Percentiles rank a stretch among this genome's conserved stretches.
phyloP scores from a whole-genome alignment of 495 filamentous ascomycete species.

The Talaromyces adpressus region DNA sequence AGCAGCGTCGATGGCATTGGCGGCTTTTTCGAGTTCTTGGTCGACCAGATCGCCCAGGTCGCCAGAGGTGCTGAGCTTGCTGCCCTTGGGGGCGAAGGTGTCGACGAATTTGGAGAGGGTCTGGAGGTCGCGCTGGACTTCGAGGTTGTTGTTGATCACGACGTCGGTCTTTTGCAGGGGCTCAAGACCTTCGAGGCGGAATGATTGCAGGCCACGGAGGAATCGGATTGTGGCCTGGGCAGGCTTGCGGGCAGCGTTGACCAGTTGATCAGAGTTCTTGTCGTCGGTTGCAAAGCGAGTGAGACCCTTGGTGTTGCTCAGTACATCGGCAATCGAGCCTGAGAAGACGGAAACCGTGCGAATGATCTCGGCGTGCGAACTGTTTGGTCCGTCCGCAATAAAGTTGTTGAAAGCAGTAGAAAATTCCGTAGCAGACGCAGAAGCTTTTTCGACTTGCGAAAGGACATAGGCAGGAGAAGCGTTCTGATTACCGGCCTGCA shows the following conservation, averaged over 20 bases:
- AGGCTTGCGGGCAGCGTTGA: constrained; percentile 73
- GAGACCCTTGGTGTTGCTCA: constrained; percentile 93
- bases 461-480: constrained; percentile 93
- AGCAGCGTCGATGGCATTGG: constrained; percentile 89
- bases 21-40: constrained; percentile 84
- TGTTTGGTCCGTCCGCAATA: constrained; percentile 93
- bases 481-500: constrained; percentile 98
- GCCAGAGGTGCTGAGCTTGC: constrained; percentile 70
- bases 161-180: constrained; percentile 85
- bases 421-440: constrained; percentile 90
- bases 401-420: constrained; percentile 96
- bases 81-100: constrained; percentile 76
- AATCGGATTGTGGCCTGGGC: constrained; percentile 88
- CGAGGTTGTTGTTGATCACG: constrained; percentile 92
- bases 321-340: constrained; percentile 85
- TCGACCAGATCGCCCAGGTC: constrained; percentile 94
- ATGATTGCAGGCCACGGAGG: constrained; percentile 90
- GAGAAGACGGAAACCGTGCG: constrained; percentile 86
- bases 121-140: constrained; percentile 87
- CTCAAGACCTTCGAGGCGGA: constrained; percentile 84
- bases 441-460: constrained; percentile 94
- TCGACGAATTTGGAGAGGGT: constrained; percentile 87
- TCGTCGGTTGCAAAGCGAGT: constrained; percentile 92
- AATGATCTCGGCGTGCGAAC: constrained; percentile 84
- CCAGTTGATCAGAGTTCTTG: constrained; percentile 79